A percentile compares a stretch with the other conserved stretches of the same genome.
Evolutionary conservation across 768 basidiomycete genomes (phyloP).

Genomic region (Trametes maxima): DNA sequence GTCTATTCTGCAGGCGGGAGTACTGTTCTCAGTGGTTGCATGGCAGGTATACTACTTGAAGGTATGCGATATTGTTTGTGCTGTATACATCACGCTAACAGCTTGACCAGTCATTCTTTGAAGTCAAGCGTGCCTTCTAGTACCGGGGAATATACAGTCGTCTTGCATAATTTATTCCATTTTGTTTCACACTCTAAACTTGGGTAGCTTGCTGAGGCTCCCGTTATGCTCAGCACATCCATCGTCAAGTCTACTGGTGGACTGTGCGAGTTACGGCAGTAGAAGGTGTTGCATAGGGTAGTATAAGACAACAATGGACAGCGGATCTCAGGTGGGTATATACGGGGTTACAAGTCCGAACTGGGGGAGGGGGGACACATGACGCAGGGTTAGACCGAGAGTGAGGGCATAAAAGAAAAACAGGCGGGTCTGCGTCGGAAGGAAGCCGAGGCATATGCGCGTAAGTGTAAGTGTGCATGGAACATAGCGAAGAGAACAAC

Average conservation of each 20-base stretch:
- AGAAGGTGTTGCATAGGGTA: constrained; percentile 20
- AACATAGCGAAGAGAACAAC: constrained; percentile 24
- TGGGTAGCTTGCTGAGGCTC: background rate
- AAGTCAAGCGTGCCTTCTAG: constrained; percentile 87
- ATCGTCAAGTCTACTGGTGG: background rate
- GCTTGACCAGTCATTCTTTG: constrained; percentile 73
- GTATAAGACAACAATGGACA: constrained; percentile 20
- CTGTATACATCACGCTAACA: constrained; percentile 14
- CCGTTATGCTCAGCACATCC: background rate
- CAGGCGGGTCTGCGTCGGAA: no score
- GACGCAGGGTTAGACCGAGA: background rate
- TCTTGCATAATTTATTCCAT: constrained; percentile 20
- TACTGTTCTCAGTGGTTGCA: constrained; percentile 86
- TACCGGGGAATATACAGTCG: constrained; percentile 6
- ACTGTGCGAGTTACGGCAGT: constrained; percentile 3
- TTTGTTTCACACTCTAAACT: background rate
- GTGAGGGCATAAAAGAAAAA: background rate
- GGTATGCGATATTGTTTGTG: constrained; percentile 43
- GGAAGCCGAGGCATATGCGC: background rate
- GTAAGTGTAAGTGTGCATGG: constrained; percentile 5
- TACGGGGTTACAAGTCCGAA: constrained; percentile 14
- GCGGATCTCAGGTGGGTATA: constrained; percentile 19
- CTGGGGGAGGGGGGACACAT: background rate
- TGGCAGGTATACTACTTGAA: constrained; percentile 99
- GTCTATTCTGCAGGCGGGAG: constrained; percentile 88